Base-by-base conservation (phyloP, 1,284 basidiomycete species). In the Ceratobasidium sp. region DNA sequence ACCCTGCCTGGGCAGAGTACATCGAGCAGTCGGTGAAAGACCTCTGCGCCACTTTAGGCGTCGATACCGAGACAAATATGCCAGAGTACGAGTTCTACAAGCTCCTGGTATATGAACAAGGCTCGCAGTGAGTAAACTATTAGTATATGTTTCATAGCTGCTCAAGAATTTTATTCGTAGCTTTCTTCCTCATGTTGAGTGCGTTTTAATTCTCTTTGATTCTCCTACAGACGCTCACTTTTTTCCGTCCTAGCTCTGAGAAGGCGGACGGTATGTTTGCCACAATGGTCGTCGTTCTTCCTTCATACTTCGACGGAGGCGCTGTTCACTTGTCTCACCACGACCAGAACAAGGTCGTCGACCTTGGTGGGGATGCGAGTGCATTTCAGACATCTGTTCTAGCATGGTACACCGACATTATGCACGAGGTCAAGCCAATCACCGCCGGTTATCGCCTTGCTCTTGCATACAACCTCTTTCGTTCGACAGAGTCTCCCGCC, bases 371-470 rank as follows among this genome's bases (percentile, higher is more conserved):
- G 6, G 6, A 4, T 41, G 11, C 36, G 11, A 41, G 36, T 11
- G 44, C 24, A 27, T 27, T 53, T 33, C 5, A 59, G 51, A 41
- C 36, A 11, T 44, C 57, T 14, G 47, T n/a, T 22, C 44, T 77
- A 11, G 64, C 56, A 19, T 77, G 76, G 76, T 77, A 75, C 60
- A 69, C 73, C 19, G 76, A 77, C 48, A 63, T 77, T 14, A 71
- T 36, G 8, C 76, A 77, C 22, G 76, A 77, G 62, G 73, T 77
- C 45, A 36, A 64, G 22, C 73, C 73, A 5, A 76, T 77, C 56
- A 45, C 29, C 33, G 56, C 45, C 15, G 76, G 76, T 11, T 57
- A 75, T 45, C 76, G 73, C 41, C 44, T 75, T 1, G 73, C 69
- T 24, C 22, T 76, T 24, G 57, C 73, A 1, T 76, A 76, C 63